Conservation (phyloP, 306 rosid species). For the Begonia fuchsioides region DNA sequence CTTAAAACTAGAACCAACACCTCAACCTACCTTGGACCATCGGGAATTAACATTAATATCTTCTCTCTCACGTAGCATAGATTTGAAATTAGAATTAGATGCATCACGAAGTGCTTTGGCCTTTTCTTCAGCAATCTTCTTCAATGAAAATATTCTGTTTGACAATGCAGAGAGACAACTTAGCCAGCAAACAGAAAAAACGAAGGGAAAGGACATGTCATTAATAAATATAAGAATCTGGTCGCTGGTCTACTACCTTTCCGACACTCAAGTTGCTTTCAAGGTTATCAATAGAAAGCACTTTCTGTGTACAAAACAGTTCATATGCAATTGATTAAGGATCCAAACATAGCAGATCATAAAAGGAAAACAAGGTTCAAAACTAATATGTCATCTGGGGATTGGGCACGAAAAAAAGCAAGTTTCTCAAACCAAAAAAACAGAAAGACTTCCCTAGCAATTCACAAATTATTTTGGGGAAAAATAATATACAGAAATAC, state of each 20-base stretch:
- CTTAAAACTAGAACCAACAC: too few relatives aligned
- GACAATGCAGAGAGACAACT: conserved; percentile 14
- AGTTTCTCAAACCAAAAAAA: neutral
- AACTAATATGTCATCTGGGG: neutral
- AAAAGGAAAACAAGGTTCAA: conserved; percentile 7
- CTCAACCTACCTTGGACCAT: conserved; percentile 73
- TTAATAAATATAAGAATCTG: conserved; percentile 45
- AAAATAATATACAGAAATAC: neutral
- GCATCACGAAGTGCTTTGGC: conserved; percentile 62
- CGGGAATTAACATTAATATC: conserved; percentile 72
- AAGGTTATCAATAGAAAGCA: conserved; percentile 60
- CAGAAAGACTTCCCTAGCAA: neutral
- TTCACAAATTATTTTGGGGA: too few relatives aligned
- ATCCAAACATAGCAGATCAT: conserved; percentile 21
- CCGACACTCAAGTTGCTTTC: conserved; percentile 78
- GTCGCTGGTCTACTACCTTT: conserved; percentile 74
- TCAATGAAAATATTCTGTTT: conserved; percentile 78
- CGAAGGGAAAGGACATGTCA: conserved; percentile 53
- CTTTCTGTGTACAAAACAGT: conserved; percentile 69
- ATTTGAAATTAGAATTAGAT: conserved; percentile 50
- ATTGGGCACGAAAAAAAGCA: neutral
- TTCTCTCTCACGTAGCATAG: conserved; percentile 66
- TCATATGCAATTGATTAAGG: conserved; percentile 40
- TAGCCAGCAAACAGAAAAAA: conserved; percentile 24
- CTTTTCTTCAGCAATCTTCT: conserved; percentile 80